Evolutionary conservation across 2,329 filamentous ascomycete genomes (phyloP), one percentile per base, ranked within the genome.

Genomic region (Trichoderma breve): DNA sequence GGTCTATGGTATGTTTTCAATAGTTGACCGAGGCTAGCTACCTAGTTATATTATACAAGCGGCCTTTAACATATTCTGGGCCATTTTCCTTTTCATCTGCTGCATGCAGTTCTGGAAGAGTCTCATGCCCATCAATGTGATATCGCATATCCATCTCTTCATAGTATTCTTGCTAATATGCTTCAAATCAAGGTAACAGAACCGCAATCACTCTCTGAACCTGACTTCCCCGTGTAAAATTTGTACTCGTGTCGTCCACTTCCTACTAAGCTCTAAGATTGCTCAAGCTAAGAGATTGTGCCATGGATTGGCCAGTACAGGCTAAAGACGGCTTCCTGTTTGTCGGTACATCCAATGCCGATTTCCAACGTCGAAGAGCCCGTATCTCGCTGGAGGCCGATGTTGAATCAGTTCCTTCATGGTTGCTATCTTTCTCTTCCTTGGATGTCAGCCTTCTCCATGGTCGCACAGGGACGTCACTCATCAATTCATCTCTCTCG

Each of bases 401-500:
- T 21, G n/a, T 65, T 26, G 55, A 39, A n/a, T 43, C 64, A 43
- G 21, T n/a, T 5, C 30, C 26, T n/a, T 11, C 32, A 3, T 5
- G 3, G 14, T 11, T 39, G 6, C 15, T 18, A 9, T 70, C 43
- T 18, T 18, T 24, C 4, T 12, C 57, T 9, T 53, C 26, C 24
- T 68, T 60, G 15, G 65, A 57, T 6, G 74, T 73, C 9, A 79
- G 55, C 15, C 69, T 74, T 51, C 75, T 77, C 32, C 74, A 62
- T 3, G 78, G 75, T 2, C 75, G 77, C 24, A 74, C 66, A 47
- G 77, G 77, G 9, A 73, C 39, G 11, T 77, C 76, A 15, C 73
- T 74, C 28, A 74, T 65, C 6, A 65, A 57, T n/a, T 71, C 62
- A 15, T 77, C 77, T 26, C 73, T 74, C 55, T 68, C 61, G 8